Conservation (phyloP, 179 eudicot genomes). For the Spinacia oleracea region DNA sequence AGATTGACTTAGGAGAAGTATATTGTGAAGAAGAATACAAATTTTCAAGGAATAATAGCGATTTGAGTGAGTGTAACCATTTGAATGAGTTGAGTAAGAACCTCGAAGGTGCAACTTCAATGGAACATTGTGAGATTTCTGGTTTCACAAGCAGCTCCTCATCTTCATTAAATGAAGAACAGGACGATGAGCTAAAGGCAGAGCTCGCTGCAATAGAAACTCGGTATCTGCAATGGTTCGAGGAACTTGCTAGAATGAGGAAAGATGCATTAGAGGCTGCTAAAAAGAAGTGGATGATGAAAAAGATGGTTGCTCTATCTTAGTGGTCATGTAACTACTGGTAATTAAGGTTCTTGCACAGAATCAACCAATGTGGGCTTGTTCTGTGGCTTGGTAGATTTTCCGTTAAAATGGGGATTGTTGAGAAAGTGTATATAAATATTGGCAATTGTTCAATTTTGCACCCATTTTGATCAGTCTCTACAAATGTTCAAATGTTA, state of each 20-base stretch:
- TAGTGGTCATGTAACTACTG: not conserved
- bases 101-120: slow-evolving; percentile 27
- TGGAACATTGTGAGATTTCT: slow-evolving; percentile 27
- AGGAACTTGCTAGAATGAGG: slow-evolving; percentile 54
- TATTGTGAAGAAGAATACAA: slow-evolving; percentile 37
- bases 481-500: not conserved
- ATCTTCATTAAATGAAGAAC: slow-evolving; percentile 36
- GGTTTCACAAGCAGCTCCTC: slow-evolving; percentile 46
- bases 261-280: slow-evolving; percentile 57
- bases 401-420: slow-evolving; percentile 2
- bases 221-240: slow-evolving; percentile 57
- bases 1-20: slow-evolving; percentile 34
- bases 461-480: not conserved
- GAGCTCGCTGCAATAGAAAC: slow-evolving; percentile 63
- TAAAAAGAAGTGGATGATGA: slow-evolving; percentile 60
- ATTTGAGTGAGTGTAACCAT: slow-evolving; percentile 24
- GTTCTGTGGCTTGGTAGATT: slow-evolving; percentile 25
- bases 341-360: slow-evolving; percentile 12
- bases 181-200: slow-evolving; percentile 42
- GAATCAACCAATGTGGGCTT: slow-evolving; percentile 23
- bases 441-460: not conserved
- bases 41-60: slow-evolving; percentile 29
- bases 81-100: slow-evolving; percentile 30
- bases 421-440: slow-evolving; percentile 30
- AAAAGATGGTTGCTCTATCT: slow-evolving; percentile 35